Base-by-base conservation (phyloP, 495 filamentous ascomycete species). In the Sphaerosporella brunnea region DNA sequence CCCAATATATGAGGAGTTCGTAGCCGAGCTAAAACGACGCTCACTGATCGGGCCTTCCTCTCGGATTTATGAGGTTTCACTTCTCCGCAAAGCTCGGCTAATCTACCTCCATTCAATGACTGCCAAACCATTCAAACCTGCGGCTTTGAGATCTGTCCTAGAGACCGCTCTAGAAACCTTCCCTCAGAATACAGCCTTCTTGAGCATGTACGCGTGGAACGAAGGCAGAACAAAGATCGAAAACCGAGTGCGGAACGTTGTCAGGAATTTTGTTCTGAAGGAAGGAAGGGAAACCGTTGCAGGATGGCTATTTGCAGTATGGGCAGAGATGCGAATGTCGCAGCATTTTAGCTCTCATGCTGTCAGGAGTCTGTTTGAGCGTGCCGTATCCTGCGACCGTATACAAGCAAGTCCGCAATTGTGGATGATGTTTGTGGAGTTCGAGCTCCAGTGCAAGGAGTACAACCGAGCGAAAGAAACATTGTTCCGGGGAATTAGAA, bases 161-260 rank as follows among this genome's bases (percentile, higher is more conserved):
- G 52, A 64, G 4, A 59, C 72, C 23, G 78, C 76, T 51, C 62
- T 90, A 24, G 44, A 50, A 2, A 53, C 66, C 9, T 93, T 81
- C 62, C 85, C 85, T 0, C 65, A 70, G 23, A 94, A 93, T 66
- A 83, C 79, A 1, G 70, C 85, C 28, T 79, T 94, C 51, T 70
- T 88, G 42, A 65, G 71, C 13, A 66, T 87, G 11, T 79, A 78
- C 59, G 67, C 72, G 8, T 85, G 77, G 77, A 76, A 80, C 54
- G 75, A 84, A 54, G 63, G 73, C 11, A 69, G 75, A 3, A 68
- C 80, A 16, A 74, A 72, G 26, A 72, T 93, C 49, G 71, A 80
- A 48, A 80, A 88, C 52, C 79, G 79, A 26, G 70, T 90, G 34
- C 73, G 82, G 18, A 67, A 68, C 4, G 65, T 78, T 16, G 59